Base-by-base conservation (phyloP, 2,329 filamentous ascomycete genomes). In the Exophiala phaeomuriformis region DNA sequence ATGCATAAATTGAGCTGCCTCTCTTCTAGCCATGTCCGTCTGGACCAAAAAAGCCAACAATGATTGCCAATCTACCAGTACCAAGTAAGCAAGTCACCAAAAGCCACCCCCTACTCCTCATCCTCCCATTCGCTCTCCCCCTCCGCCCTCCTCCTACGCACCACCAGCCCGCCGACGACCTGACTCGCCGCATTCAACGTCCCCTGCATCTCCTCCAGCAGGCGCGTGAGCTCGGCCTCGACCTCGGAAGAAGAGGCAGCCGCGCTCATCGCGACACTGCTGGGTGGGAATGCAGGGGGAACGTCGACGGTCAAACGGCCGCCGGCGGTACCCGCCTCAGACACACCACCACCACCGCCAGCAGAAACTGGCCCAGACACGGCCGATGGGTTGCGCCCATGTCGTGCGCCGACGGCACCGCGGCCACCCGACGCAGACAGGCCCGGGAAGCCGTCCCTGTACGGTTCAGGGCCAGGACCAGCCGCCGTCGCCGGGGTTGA, bases 141-240 rank as follows among this genome's bases (percentile, higher is more conserved):
- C 41, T 53, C 52, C 36, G 30, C 44, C 35, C 52, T 30, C 31
- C 35, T 41, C 43, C 50, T 44, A 12, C 57, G 50, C 32, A 56
- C 53, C 44, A 56, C 59, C 32, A 57, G 44, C 5, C 56, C 55
- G 9, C 59, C 55, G 10, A 63, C 56, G 10, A 69, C 68, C 52
- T 71, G 66, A 3, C 66, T 66, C 6, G 70, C 71, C 1, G 67
- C 67, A 3, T 64, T 64, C 19, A 74, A 61, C 5, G 69, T 69
- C 52, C 65, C 66, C 37, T 71, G 57, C 52, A 74, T 69, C 45
- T 69, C 67, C 32, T 64, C 67, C 5, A 75, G 60, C 46, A 75
- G 56, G 28, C 72, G 63, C 55, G 71, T 68, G 51, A 75, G 58
- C 56, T 75, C 72, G 2, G 62, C 64, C 4, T 66, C 63, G 9